Base-by-base conservation (phyloP, 441 rosid species). In the Populus trichocarpa region DNA sequence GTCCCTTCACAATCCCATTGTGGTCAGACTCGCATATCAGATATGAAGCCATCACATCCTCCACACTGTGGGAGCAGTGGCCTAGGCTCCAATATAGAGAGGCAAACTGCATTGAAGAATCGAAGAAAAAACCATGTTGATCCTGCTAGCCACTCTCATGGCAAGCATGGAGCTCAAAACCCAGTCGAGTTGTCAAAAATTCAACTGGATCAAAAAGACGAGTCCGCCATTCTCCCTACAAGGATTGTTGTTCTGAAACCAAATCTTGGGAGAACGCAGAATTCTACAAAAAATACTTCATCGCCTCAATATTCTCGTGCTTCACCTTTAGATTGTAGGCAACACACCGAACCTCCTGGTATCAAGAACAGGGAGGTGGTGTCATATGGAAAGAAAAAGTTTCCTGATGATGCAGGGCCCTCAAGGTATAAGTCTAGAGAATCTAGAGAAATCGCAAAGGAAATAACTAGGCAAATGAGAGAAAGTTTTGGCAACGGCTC, bases 221-320 rank as follows among this genome's bases (percentile, higher is more conserved):
- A 78, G 75, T 46, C 86, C 36, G 70, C 83, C 64, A 72, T 33
- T 77, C 74, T 83, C 79, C 91, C 95, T 36, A 92, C 97, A 42
- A 90, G 89, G 83, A 97, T 97, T 84, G 97, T 95, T 83, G 96
- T 97, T 78, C 85, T 97, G 75, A 97, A 97, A 82, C 98, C 99
- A 73, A 92, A 90, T 83, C 72, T 87, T 35, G 97, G 89, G 70
- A 91, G 84, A 90, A 71, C 71, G 66, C 87, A 83, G 67, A 83
- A 78, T 87, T 81, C 84, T 65, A 75, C 77, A 76, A 85, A 85
- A 80, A 67, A 76, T 57, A 79, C 84, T 83, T 85, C 88, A 40
- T 89, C 91, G 68, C 82, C 92, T 59, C 79, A 72, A 76, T 82
- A 91, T 77, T 88, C 92, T 50, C 86, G 84, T 85, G 86, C 83